Conservation (phyloP, 208 protist genomes). For the Entamoeba nuttalli region DNA sequence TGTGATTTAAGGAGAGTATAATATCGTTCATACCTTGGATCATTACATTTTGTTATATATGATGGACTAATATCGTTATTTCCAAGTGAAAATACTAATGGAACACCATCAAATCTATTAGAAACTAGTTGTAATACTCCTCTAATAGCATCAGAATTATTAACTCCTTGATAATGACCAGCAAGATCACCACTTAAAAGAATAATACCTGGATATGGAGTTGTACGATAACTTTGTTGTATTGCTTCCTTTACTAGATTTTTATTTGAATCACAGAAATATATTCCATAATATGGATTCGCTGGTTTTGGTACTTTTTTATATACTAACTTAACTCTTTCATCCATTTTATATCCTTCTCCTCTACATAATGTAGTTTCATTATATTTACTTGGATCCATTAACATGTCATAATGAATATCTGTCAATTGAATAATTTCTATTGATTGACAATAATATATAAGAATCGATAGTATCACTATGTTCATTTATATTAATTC, state of each 20-base stretch:
- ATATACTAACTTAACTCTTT: background rate
- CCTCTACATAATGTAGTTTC: background rate
- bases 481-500: too few relatives aligned
- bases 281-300: background rate
- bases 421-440: background rate
- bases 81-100: background rate
- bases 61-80: background rate
- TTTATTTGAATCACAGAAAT: background rate
- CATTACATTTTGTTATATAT: background rate
- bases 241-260: background rate
- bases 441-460: background rate
- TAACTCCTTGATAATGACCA: background rate
- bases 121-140: background rate
- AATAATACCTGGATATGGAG: background rate
- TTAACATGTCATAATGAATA: background rate
- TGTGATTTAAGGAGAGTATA: background rate
- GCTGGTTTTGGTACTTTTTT: background rate
- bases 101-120: background rate
- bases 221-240: background rate
- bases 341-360: background rate
- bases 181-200: background rate
- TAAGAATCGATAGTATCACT: too few relatives aligned
- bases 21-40: background rate
- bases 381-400: background rate
- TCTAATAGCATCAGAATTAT: background rate